Evolutionary conservation across 2,329 filamentous ascomycete genomes (phyloP), one percentile per base, ranked within the genome.

Genomic region (Colletotrichum acutatum): DNA sequence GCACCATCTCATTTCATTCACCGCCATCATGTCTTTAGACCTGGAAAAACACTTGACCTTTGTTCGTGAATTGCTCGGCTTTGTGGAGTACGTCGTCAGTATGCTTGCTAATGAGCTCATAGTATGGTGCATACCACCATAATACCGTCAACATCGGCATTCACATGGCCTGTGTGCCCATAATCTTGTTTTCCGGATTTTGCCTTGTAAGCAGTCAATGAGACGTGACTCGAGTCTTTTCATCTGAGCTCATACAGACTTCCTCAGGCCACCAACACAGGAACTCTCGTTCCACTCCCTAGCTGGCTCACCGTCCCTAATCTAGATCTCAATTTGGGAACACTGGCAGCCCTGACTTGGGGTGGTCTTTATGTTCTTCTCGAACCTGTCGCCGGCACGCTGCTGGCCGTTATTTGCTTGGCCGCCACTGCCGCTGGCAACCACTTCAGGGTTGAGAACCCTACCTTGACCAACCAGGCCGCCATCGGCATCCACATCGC

Each of bases 71-170:
- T 19, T 7, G n/a, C 16, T 11, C 37, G 34, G 6, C 49, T 9
- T 32, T 37, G 4, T 24, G 4, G 16, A 26, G 46, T 24, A 19
- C 54, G 12, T 19, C 24, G 32, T 67, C 46, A 14, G 16, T 30
- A n/a, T 26, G 46, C 30, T 54, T 19, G 32, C 72, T 75, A 63
- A 76, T 63, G 66, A 56, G 22, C 30, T 59, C 64, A 56, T 76
- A 97, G 94, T 97, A 97, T 86, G 94, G 94, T 81, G 90, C 93
- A 72, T 96, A 97, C 80, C 94, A 97, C 83, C 91, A 94, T 80
- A 92, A 96, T 83, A 84, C 89, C 59, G 89, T 93, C 83, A 97
- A 97, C 81, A 84, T 95, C 72, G 87, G 87, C 76, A 95, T 97
- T 79, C 94, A 97, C 82, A 92, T 95, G 85, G 85, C 90, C 72